A percentile compares a stretch with the other conserved stretches of the same genome.
Evolutionary conservation across 1,139 yeast genomes (phyloP).

Genomic region (Suhomyces panamericanus): DNA sequence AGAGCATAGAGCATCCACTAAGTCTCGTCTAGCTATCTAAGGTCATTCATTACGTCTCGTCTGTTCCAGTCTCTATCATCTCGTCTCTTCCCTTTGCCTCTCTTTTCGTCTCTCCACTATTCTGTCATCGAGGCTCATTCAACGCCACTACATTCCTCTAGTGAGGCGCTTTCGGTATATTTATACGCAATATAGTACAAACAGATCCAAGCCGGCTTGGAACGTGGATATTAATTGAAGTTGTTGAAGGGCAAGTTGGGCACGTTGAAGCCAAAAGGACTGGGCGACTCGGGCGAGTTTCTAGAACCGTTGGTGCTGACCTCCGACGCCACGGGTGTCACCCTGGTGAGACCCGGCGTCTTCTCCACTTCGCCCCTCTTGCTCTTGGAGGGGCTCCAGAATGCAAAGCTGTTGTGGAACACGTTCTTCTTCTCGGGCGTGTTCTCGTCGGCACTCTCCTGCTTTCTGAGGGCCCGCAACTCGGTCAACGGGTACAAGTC

Average conservation of each 20-base stretch:
- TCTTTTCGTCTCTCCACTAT: too few relatives aligned
- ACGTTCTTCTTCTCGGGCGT: conserved; percentile 14
- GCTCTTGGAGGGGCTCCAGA: conserved; percentile 11
- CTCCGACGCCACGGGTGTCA: conserved; percentile 9
- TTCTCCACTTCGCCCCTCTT: conserved; percentile 7
- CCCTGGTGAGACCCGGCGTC: neutral
- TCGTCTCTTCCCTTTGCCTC: too few relatives aligned
- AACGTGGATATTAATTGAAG: neutral
- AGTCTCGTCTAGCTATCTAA: too few relatives aligned
- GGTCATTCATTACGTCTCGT: too few relatives aligned
- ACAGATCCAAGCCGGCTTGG: conserved; percentile 1
- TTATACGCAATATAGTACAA: neutral
- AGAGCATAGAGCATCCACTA: too few relatives aligned
- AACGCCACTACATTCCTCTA: neutral
- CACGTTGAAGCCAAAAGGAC: conserved; percentile 9
- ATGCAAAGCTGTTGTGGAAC: conserved; percentile 7
- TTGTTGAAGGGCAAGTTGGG: conserved; percentile 9
- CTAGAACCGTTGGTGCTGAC: conserved; percentile 8
- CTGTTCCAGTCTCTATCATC: too few relatives aligned
- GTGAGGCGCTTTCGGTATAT: neutral
- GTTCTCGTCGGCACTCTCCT: conserved; percentile 9
- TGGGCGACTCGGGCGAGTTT: conserved; percentile 6
- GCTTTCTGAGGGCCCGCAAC: conserved; percentile 18
- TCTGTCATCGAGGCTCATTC: too few relatives aligned
- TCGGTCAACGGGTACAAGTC: conserved; percentile 39